phyloP scores from a whole-genome alignment of 257 asterid species.

The Datura wrightii region DNA sequence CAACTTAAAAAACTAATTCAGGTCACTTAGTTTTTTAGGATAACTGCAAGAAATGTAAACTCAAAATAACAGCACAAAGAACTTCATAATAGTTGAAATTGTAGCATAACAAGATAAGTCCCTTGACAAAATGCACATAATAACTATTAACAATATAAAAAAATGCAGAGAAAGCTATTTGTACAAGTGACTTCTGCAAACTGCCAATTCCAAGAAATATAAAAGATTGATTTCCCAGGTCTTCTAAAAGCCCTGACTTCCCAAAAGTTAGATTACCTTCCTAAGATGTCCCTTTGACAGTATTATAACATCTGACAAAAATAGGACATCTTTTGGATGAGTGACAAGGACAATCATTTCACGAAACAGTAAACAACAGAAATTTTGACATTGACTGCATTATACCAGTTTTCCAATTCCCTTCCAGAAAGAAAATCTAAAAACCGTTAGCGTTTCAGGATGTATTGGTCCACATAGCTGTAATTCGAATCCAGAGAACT shows the following conservation, averaged over 20 bases:
- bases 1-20: background rate
- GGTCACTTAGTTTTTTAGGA: background rate
- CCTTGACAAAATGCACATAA: background rate
- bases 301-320: background rate
- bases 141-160: background rate
- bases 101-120: slow-evolving; percentile 1
- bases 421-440: background rate
- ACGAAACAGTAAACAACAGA: background rate
- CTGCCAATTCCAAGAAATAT: slow-evolving; percentile 25
- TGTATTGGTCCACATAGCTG: background rate
- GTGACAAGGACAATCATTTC: background rate
- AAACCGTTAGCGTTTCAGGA: slow-evolving; percentile 21
- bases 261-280: background rate
- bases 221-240: slow-evolving; percentile 1
- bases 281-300: background rate
- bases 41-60: background rate
- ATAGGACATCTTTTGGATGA: background rate
- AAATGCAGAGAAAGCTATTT: background rate
- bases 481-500: slow-evolving; percentile 2
- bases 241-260: background rate
- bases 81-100: background rate
- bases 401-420: slow-evolving; percentile 1
- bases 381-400: background rate
- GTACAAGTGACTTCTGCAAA: slow-evolving; percentile 14
- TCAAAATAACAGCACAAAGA: background rate